Evolutionary conservation across 306 rosid species (phyloP), one percentile per base, ranked within the genome.

Genomic region (Gynostemma pentaphyllum): DNA sequence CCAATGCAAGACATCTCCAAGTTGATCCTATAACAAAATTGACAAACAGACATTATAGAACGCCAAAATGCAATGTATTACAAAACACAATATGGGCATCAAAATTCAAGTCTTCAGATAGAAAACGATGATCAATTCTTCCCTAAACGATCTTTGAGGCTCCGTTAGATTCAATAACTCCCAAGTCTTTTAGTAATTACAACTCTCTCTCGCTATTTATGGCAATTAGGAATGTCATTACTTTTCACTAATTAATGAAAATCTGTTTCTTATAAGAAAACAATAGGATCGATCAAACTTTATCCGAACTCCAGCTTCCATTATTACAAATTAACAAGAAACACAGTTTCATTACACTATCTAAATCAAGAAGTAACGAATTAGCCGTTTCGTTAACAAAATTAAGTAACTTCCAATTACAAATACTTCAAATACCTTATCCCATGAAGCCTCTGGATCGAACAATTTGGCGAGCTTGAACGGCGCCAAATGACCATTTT

Each of bases 381-480:
- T 2, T 9, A 32, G 9, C 8, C 28, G 45, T 56, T 56, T 34
- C 63, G 9, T 13, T 4, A 34, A 16, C 16, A 18, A 32, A 9
- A 55, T n/a, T n/a, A n/a, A n/a, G n/a, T n/a, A n/a, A n/a, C n/a
- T n/a, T n/a, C n/a, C n/a, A n/a, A n/a, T n/a, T n/a, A n/a, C n/a
- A n/a, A n/a, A 65, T 53, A 66, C 76, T 4, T 16, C 42, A 27
- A 69, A 37, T 74, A 94, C 99, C 99, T 94, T 94, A 73, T 94
- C 99, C 99, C 99, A 88, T 0, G 99, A 88, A 72, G 97, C 94
- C 73, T 94, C 99, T 10, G 99, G 97, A 81, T 88, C 97, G 67
- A 94, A 76, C 75, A 94, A 74, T 81, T 86, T 88, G 51, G 97
- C 88, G 72, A 88, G 80, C 79, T 79, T 94, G 79, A 87, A 88